Conservation (phyloP, 2,329 filamentous ascomycete genomes). For the Apiospora pterosperma region DNA sequence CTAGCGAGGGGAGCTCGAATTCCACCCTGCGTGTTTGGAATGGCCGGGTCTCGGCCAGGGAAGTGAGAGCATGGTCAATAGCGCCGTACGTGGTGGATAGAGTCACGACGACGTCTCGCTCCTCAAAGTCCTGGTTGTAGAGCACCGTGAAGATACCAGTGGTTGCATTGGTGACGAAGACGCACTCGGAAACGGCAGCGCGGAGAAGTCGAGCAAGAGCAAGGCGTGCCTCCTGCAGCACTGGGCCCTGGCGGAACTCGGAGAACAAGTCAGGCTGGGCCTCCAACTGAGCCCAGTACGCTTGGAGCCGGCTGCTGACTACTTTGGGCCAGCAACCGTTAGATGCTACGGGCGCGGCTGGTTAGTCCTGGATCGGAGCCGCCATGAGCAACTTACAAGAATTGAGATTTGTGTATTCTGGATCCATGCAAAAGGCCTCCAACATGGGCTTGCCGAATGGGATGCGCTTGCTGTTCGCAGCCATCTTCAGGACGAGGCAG, state of each 20-base stretch:
- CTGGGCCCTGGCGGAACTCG: background rate
- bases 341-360: too few relatives aligned
- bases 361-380: too few relatives aligned
- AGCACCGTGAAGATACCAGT: background rate
- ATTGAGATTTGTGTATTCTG: too few relatives aligned
- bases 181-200: background rate
- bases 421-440: too few relatives aligned
- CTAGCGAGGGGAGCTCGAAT: background rate
- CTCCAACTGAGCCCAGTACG: too few relatives aligned
- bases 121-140: background rate
- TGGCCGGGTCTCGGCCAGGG: background rate
- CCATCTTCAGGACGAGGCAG: too few relatives aligned
- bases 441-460: too few relatives aligned
- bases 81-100: background rate
- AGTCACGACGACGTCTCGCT: background rate
- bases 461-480: too few relatives aligned
- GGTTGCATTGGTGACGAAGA: background rate
- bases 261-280: background rate
- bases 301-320: too few relatives aligned
- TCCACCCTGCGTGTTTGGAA: background rate
- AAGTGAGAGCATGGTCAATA: background rate
- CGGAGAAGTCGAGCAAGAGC: background rate
- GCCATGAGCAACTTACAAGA: too few relatives aligned
- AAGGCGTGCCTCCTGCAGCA: background rate
- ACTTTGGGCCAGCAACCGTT: too few relatives aligned